Conservation (phyloP, 768 basidiomycete genomes). For the Pleurotus tuber-regium region DNA sequence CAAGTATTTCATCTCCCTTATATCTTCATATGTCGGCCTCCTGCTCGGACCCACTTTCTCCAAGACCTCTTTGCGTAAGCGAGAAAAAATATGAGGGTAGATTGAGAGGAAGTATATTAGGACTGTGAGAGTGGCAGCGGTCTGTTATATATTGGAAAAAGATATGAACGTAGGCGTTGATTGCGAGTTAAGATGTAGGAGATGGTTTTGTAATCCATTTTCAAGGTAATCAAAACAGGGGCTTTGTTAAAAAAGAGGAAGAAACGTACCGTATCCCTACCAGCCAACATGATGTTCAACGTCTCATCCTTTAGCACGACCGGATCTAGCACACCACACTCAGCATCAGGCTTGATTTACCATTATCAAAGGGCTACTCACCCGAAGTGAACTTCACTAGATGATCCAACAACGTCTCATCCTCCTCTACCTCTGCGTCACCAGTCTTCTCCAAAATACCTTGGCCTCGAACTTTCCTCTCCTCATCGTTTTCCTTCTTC, state of each 20-base stretch:
- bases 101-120: slow-evolving; percentile 45
- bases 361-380: slow-evolving; percentile 17
- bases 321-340: slow-evolving; percentile 27
- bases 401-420: slow-evolving; percentile 54
- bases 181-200: no score
- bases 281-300: slow-evolving; percentile 50
- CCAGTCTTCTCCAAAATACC: slow-evolving; percentile 16
- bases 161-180: neutral
- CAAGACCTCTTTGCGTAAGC: slow-evolving; percentile 56
- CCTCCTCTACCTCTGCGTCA: slow-evolving; percentile 34
- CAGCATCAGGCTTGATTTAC: neutral
- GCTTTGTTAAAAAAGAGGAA: neutral
- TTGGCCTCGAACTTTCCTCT: slow-evolving; percentile 13
- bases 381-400: slow-evolving; percentile 50
- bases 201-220: no score
- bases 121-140: slow-evolving; percentile 42
- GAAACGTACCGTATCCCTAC: slow-evolving; percentile 33
- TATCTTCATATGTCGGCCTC: slow-evolving; percentile 52
- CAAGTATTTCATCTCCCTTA: slow-evolving; percentile 61
- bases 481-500: slow-evolving; percentile 19
- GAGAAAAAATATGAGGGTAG: slow-evolving; percentile 42
- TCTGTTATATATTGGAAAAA: slow-evolving; percentile 14
- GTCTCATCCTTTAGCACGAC: slow-evolving; percentile 39
- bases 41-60: slow-evolving; percentile 44
- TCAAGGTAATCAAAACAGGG: no score